Percentiles rank a stretch among this genome's conserved stretches.
phyloP scores from a whole-genome alignment of 768 basidiomycete species.

The Trametes cinnabarina region DNA sequence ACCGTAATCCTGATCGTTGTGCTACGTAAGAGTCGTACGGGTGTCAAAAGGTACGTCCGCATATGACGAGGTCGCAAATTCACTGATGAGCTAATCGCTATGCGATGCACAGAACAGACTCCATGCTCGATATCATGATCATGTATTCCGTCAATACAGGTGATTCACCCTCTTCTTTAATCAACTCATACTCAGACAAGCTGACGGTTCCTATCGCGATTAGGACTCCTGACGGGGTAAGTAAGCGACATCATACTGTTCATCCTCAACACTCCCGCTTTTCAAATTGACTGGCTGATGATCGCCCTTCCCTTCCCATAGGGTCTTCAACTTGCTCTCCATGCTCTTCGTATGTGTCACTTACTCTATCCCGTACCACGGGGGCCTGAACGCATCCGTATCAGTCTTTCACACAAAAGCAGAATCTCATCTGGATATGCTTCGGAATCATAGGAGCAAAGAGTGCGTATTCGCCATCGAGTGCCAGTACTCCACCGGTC shows the following conservation, averaged over 20 bases:
- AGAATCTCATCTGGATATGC: constrained; percentile 1
- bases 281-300: no score
- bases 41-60: neutral
- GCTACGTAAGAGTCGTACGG: constrained; percentile 3
- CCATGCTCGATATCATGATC: neutral
- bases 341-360: neutral
- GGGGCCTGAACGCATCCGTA: no score
- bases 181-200: neutral
- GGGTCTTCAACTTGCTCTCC: neutral
- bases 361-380: no score
- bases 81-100: neutral
- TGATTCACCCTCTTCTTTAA: neutral
- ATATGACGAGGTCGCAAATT: no score
- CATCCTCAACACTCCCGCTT: no score
- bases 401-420: neutral
- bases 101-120: neutral
- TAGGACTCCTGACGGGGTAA: neutral
- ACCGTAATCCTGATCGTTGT: neutral
- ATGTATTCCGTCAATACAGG: constrained; percentile 4
- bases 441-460: neutral
- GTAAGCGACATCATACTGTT: neutral
- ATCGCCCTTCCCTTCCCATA: neutral
- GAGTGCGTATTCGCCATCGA: neutral
- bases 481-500: no score
- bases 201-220: neutral